phyloP scores from a whole-genome alignment of 2,329 filamentous ascomycete species.

The Calonectria crousiana region DNA sequence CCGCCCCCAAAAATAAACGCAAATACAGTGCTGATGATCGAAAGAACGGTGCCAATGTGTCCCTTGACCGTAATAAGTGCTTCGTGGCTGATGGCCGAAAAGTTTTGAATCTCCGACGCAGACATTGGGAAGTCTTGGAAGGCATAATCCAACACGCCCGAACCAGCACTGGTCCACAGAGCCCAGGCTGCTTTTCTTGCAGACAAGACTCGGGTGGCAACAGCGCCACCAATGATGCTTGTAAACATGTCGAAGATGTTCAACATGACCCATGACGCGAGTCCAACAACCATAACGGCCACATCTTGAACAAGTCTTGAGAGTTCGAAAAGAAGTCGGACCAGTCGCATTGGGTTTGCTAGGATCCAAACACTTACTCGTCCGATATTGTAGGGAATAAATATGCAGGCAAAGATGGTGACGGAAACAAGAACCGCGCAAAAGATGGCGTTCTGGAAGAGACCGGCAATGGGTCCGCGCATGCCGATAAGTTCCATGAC shows the following conservation, averaged over 20 bases:
- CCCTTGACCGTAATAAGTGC: slow-evolving; percentile 73
- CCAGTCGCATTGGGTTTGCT: slow-evolving; percentile 82
- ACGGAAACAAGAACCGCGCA: slow-evolving; percentile 90
- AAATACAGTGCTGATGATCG: slow-evolving; percentile 52
- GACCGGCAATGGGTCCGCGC: slow-evolving; percentile 89
- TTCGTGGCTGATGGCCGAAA: slow-evolving; percentile 81
- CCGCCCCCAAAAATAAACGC: slow-evolving; percentile 61
- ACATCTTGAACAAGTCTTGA: slow-evolving; percentile 86
- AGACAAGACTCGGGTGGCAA: slow-evolving; percentile 46
- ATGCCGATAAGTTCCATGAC: slow-evolving; percentile 97
- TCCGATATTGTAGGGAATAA: slow-evolving; percentile 92
- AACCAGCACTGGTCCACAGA: slow-evolving; percentile 56
- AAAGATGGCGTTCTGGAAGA: slow-evolving; percentile 96
- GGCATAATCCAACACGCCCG: slow-evolving; percentile 63
- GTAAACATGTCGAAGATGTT: slow-evolving; percentile 55
- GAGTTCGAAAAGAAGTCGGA: slow-evolving; percentile 77
- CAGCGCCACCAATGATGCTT: slow-evolving; percentile 48
- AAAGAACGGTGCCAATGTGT: slow-evolving; percentile 58
- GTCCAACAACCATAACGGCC: slow-evolving; percentile 73
- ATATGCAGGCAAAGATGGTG: slow-evolving; percentile 87
- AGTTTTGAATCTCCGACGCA: slow-evolving; percentile 77
- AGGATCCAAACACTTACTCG: slow-evolving; percentile 84
- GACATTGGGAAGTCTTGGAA: slow-evolving; percentile 64
- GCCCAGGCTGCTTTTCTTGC: slow-evolving; percentile 56
- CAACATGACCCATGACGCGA: slow-evolving; percentile 58